Evolutionary conservation across 768 basidiomycete genomes (phyloP).

Genomic region (Naganishia antarctica): DNA sequence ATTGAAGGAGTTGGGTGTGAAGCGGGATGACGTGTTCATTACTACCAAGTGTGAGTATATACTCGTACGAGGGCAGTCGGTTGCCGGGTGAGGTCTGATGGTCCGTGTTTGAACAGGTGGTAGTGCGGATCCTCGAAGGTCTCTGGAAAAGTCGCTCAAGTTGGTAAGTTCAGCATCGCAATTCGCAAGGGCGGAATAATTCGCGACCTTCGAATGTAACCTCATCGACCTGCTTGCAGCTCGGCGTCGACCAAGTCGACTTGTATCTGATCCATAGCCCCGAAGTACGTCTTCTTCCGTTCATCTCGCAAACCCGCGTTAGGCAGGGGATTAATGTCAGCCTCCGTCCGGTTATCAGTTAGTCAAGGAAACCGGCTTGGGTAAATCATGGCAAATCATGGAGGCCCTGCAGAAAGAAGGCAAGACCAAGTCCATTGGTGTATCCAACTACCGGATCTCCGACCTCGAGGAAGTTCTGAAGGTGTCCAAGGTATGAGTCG

Average conservation of each 20-base stretch:
- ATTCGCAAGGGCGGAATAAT: no score
- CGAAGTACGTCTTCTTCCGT: slow-evolving; percentile 34
- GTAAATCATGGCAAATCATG: slow-evolving; percentile 60
- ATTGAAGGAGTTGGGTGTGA: slow-evolving; percentile 36
- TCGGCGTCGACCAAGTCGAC: slow-evolving; percentile 53
- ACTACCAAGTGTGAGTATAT: slow-evolving; percentile 51
- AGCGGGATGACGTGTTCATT: slow-evolving; percentile 55
- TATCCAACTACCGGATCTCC: slow-evolving; percentile 49
- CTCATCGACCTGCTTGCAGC: no score
- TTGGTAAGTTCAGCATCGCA: no score
- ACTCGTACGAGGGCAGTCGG: no score
- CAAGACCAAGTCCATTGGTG: slow-evolving; percentile 50
- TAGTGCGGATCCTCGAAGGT: slow-evolving; percentile 51
- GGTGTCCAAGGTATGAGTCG: slow-evolving; percentile 38
- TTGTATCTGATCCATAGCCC: slow-evolving; percentile 61
- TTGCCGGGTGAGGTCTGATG: no score
- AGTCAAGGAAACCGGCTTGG: slow-evolving; percentile 46
- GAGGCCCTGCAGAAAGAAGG: slow-evolving; percentile 56
- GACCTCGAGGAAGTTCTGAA: slow-evolving; percentile 47
- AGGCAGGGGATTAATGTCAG: background rate
- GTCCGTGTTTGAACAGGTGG: no score
- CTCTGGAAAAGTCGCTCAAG: slow-evolving; percentile 57
- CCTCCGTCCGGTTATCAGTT: slow-evolving; percentile 6
- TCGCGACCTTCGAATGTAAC: no score
- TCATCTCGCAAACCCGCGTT: no score